Percentiles rank a stretch among this genome's conserved stretches.
These are phyloP conservation scores for Diospyros kaki DNA, from an alignment of 148 eudicot species.

Conservation along the genomic window DNA sequence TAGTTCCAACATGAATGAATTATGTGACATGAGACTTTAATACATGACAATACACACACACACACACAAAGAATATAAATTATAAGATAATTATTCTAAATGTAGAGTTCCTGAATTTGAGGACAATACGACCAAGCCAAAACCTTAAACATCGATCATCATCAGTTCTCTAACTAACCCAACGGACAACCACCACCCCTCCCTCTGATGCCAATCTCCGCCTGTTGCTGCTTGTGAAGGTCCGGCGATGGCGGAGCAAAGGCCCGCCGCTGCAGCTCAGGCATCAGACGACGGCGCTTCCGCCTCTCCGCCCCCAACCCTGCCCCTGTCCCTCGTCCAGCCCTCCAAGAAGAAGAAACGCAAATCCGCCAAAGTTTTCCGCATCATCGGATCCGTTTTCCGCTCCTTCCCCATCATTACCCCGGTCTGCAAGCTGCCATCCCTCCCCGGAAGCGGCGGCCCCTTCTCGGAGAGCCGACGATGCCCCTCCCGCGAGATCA, in stretches of 20 bases:
- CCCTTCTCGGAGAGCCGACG: slow-evolving; percentile 30
- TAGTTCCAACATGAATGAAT: too few relatives aligned
- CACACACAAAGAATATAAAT: too few relatives aligned
- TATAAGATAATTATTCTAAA: too few relatives aligned
- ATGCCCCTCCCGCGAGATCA: slow-evolving; percentile 9
- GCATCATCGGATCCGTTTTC: slow-evolving; percentile 49
- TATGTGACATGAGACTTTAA: too few relatives aligned
- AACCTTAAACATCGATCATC: too few relatives aligned
- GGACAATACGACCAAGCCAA: too few relatives aligned
- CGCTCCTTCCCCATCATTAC: slow-evolving; percentile 66
- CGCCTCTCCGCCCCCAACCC: slow-evolving; percentile 23
- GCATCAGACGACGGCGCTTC: background rate
- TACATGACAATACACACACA: too few relatives aligned
- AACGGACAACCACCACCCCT: background rate
- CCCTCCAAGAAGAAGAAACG: slow-evolving; percentile 51
- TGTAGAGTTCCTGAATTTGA: too few relatives aligned
- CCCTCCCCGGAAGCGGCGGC: slow-evolving; percentile 37
- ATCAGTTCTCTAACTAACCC: background rate
- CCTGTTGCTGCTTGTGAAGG: slow-evolving; percentile 33
- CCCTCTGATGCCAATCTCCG: slow-evolving; percentile 25
- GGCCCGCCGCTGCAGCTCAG: slow-evolving; percentile 5
- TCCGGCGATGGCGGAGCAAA: slow-evolving; percentile 45
- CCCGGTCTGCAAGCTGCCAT: slow-evolving; percentile 46
- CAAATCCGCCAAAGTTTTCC: slow-evolving; percentile 30
- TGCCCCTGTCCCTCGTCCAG: slow-evolving; percentile 31